Evolutionary conservation across 2,329 filamentous ascomycete species (phyloP).

Genomic region (Aureobasidium subglaciale): DNA sequence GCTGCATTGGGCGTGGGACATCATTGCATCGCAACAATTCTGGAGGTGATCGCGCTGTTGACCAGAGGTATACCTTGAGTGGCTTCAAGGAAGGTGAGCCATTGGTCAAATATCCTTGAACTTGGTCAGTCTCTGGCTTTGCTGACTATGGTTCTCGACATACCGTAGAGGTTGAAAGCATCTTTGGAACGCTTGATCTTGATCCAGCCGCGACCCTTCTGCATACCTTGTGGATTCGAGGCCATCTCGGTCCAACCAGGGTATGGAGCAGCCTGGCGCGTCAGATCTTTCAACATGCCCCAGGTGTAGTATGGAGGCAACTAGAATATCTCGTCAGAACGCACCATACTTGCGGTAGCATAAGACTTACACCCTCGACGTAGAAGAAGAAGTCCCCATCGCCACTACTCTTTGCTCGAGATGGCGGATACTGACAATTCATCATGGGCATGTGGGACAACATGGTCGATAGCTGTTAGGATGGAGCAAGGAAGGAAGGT

Average conservation of each 20-base stretch:
- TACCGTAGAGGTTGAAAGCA: constrained; percentile 14
- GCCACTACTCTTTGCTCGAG: neutral
- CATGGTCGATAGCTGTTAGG: neutral
- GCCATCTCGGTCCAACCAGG: constrained; percentile 15
- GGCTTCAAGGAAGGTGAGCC: neutral
- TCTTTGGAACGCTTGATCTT: constrained; percentile 4
- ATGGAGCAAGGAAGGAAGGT: neutral
- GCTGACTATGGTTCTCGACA: neutral
- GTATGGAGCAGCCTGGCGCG: constrained; percentile 6
- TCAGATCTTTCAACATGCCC: constrained; percentile 13
- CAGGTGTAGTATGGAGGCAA: constrained; percentile 15
- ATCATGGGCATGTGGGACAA: neutral
- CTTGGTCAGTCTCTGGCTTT: neutral
- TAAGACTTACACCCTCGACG: constrained; percentile 11
- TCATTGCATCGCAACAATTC: constrained; percentile 12
- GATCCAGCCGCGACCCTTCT: constrained; percentile 10
- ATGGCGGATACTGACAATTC: neutral
- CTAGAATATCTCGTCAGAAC: neutral
- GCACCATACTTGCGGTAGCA: no score
- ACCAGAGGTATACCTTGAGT: constrained; percentile 10
- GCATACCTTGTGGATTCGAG: constrained; percentile 1
- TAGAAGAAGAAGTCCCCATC: constrained; percentile 13
- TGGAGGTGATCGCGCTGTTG: constrained; percentile 8
- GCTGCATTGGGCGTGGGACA: neutral
- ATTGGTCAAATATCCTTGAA: neutral